phyloP scores from a whole-genome alignment of 2,329 filamentous ascomycete genomes.

The Pseudohalonectria lignicola region DNA sequence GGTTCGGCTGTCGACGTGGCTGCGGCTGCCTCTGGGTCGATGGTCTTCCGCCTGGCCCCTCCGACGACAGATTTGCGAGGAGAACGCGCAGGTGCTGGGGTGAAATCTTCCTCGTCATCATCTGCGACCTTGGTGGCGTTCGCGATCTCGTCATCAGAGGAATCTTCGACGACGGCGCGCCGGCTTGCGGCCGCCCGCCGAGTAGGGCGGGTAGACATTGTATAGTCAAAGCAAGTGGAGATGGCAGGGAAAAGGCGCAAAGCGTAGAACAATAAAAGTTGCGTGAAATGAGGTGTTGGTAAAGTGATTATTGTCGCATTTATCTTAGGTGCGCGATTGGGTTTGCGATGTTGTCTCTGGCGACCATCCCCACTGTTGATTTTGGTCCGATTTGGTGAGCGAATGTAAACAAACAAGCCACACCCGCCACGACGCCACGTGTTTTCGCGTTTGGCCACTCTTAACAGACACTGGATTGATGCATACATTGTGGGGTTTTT shows the following conservation, averaged over 20 bases:
- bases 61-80: slow-evolving; percentile 21
- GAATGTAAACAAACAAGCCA: slow-evolving; percentile 11
- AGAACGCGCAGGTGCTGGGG: slow-evolving; percentile 54
- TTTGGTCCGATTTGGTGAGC: slow-evolving; percentile 7
- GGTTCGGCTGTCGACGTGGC: slow-evolving; percentile 14
- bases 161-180: slow-evolving; percentile 66
- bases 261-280: slow-evolving; percentile 1
- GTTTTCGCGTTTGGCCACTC: slow-evolving; percentile 7
- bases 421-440: slow-evolving; percentile 4
- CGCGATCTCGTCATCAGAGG: slow-evolving; percentile 57
- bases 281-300: not conserved
- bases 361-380: slow-evolving; percentile 13
- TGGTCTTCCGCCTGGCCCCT: slow-evolving; percentile 23
- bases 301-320: not conserved
- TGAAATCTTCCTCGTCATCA: slow-evolving; percentile 67
- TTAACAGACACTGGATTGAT: too few relatives aligned
- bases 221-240: slow-evolving; percentile 8
- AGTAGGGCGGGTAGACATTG: slow-evolving; percentile 29
- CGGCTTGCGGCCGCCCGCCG: slow-evolving; percentile 41
- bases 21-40: slow-evolving; percentile 24
- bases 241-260: not conserved
- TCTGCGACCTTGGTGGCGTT: slow-evolving; percentile 43
- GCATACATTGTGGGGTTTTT: too few relatives aligned
- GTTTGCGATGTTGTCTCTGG: too few relatives aligned
- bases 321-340: too few relatives aligned